Base-by-base conservation (phyloP, 2,329 filamentous ascomycete genomes). In the Arthrinium phaeospermum region DNA sequence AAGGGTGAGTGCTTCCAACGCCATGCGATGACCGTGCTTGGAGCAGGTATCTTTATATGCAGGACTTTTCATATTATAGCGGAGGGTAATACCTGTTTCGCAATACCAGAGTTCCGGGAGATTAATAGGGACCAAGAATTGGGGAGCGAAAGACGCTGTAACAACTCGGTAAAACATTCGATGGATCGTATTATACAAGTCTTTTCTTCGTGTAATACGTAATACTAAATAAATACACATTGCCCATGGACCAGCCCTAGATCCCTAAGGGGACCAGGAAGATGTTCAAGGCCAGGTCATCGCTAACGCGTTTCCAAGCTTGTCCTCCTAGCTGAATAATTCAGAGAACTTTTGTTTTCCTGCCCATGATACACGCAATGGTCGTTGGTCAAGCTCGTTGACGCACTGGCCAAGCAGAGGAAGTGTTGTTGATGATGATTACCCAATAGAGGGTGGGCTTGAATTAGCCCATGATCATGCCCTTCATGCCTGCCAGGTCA, bases 401-500 rank as follows among this genome's bases (percentile, higher is more conserved):
- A 70, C 68, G 14, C 30, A 37, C 22, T 47, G 68, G 68, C 68
- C 68, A 70, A 51, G 46, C n/a, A 57, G 47, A 53, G 68, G 47
- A 44, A 70, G 34, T 41, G 47, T 22, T 24, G 4, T 41, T 70
- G 68, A 57, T 41, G 68, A 57, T 41, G 68, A 57, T 68, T 68
- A 45, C 41, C 45, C 67, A 53, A 70, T 24, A 57, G 46, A 41
- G 27, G 37, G 30, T 10, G 19, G 47, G 37, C 30, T 34, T n/a
- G 6, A n/a, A 24, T 87, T 88, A 92, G 79, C 90, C 90, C 90
- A 92, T 91, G 75, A 92, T 88, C 89, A 92, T 91, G 72, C 91
- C 91, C 84, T 92, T 91, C 89, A 92, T 91, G 77, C 94, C 94
- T 74, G 92, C 90, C 84, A 98, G 92, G 83, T 99, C 96, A 79